Conservation (phyloP, 352 stramenopile genomes). For the Pythium phragmiticola region DNA sequence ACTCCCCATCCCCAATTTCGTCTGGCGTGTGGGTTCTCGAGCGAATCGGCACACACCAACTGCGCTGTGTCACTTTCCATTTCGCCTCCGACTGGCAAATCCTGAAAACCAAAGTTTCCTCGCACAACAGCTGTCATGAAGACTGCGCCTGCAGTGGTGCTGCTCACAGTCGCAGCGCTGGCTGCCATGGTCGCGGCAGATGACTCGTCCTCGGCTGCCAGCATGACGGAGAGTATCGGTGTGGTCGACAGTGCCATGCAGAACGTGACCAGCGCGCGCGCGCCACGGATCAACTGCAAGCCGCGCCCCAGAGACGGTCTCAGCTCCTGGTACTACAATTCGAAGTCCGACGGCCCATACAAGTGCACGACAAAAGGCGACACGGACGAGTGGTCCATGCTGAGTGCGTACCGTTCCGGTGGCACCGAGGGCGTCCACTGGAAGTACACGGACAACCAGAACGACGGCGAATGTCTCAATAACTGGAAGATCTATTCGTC, state of each 20-base stretch:
- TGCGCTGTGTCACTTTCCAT: not conserved
- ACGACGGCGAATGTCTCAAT: conserved; percentile 13
- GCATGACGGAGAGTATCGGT: not conserved
- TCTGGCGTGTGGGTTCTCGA: too few relatives aligned
- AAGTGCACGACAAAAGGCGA: not conserved
- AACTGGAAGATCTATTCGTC: conserved; percentile 17
- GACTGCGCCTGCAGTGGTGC: not conserved
- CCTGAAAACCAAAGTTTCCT: not conserved
- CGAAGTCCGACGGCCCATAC: not conserved
- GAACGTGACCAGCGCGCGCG: too few relatives aligned
- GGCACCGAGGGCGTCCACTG: conserved; percentile 11
- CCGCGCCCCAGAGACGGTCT: not conserved
- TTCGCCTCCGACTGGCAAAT: not conserved
- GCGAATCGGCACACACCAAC: not conserved
- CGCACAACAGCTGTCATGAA: not conserved
- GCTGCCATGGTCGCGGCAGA: not conserved
- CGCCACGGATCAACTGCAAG: not conserved
- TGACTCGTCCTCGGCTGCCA: not conserved
- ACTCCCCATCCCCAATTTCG: too few relatives aligned
- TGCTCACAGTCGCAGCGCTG: not conserved
- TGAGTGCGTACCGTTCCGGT: conserved; percentile 20
- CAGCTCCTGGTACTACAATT: not conserved
- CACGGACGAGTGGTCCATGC: conserved; percentile 12
- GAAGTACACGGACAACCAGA: conserved; percentile 21
- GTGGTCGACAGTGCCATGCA: not conserved